phyloP scores from a whole-genome alignment of 257 asterid species.

The Orobanche coerulescens region DNA sequence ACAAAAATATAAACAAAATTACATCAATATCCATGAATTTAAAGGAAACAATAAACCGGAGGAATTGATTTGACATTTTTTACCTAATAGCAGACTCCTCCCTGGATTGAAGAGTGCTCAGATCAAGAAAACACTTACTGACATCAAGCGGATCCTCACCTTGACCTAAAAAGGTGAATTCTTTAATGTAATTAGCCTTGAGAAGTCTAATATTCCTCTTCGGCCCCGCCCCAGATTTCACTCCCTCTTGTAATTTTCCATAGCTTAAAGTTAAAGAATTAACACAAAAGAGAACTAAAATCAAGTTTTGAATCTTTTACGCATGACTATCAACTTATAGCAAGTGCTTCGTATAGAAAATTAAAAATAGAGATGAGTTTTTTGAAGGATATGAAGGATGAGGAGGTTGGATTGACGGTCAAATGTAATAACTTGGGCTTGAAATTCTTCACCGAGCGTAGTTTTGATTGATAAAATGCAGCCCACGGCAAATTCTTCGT shows the following conservation, averaged over 20 bases:
- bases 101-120: slow-evolving; percentile 57
- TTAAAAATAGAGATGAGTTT: background rate
- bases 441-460: slow-evolving; percentile 82
- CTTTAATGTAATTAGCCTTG: slow-evolving; percentile 78
- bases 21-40: background rate
- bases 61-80: background rate
- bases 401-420: slow-evolving; percentile 90
- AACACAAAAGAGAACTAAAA: background rate
- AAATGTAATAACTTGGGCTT: slow-evolving; percentile 73
- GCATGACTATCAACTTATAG: background rate
- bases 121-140: slow-evolving; percentile 72
- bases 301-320: background rate
- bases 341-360: background rate
- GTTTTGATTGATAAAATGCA: slow-evolving; percentile 77
- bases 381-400: slow-evolving; percentile 86
- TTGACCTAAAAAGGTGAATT: slow-evolving; percentile 63
- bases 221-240: slow-evolving; percentile 60
- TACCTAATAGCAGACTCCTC: slow-evolving; percentile 94
- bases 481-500: slow-evolving; percentile 83
- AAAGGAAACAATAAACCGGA: no score
- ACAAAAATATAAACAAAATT: background rate
- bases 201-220: slow-evolving; percentile 74
- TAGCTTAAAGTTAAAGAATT: slow-evolving; percentile 40
- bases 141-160: slow-evolving; percentile 85
- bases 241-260: slow-evolving; percentile 62